Evolutionary conservation across 345 rosid species (phyloP).

Genomic region (Murraya koenigii): DNA sequence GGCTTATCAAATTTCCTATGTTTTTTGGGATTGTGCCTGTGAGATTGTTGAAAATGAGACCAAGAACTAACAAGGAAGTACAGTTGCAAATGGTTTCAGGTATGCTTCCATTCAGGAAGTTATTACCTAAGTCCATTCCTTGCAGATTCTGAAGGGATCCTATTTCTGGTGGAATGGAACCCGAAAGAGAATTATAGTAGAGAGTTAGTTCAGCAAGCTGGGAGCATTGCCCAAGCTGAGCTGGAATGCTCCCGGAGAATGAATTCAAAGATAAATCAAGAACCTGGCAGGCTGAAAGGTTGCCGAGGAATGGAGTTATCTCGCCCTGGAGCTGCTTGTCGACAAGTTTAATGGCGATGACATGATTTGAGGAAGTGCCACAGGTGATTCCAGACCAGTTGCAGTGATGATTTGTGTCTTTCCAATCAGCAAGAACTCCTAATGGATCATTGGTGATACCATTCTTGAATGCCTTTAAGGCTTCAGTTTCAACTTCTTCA

Average conservation of each 20-base stretch:
- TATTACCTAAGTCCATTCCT: constrained; percentile 56
- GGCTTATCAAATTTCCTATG: constrained; percentile 60
- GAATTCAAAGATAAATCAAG: constrained; percentile 70
- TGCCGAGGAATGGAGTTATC: constrained; percentile 62
- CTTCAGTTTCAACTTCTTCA: constrained; percentile 41
- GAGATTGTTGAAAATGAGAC: constrained; percentile 54
- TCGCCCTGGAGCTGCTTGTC: constrained; percentile 68
- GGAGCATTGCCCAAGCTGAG: constrained; percentile 54
- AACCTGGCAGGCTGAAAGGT: constrained; percentile 83
- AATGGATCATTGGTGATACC: constrained; percentile 55
- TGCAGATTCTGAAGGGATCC: constrained; percentile 54
- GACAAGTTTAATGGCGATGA: constrained; percentile 44
- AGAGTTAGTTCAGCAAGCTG: constrained; percentile 48
- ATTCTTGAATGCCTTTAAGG: constrained; percentile 58
- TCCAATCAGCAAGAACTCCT: constrained; percentile 60
- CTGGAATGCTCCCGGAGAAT: constrained; percentile 59
- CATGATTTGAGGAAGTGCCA: constrained; percentile 38
- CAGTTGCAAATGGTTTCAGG: constrained; percentile 57
- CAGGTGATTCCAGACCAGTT: constrained; percentile 81
- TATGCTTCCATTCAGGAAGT: constrained; percentile 55
- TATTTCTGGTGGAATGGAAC: constrained; percentile 58
- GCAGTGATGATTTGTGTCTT: constrained; percentile 54
- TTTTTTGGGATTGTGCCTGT: constrained; percentile 51
- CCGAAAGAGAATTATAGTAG: constrained; percentile 53
- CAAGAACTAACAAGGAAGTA: constrained; percentile 45